Conservation (phyloP, 176 grass and related monocot species). For the Carex scoparia region DNA sequence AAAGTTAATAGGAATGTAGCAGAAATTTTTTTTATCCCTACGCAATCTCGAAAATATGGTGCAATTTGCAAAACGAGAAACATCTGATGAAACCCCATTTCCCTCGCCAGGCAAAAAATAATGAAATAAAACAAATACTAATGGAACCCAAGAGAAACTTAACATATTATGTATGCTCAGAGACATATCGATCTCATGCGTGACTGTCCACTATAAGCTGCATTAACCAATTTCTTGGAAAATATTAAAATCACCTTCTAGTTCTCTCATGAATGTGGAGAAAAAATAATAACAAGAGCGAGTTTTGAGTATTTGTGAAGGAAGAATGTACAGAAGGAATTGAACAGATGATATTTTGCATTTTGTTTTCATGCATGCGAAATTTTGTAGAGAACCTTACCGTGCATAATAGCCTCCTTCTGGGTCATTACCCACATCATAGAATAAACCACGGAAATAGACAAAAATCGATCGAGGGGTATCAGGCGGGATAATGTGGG, state of each 20-base stretch:
- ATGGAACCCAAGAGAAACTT: not conserved
- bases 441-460: slow-evolving; percentile 91
- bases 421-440: slow-evolving; percentile 76
- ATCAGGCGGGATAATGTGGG: slow-evolving; percentile 65
- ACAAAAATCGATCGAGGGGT: slow-evolving; percentile 85
- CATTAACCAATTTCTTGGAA: not conserved
- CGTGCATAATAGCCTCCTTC: slow-evolving; percentile 92
- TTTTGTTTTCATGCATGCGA: not conserved
- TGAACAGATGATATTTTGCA: not conserved
- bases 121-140: not conserved
- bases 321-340: not conserved
- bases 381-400: slow-evolving; percentile 34
- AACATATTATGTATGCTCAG: not conserved
- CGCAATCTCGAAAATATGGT: not conserved
- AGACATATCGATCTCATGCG: not conserved
- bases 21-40: not conserved
- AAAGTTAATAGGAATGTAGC: not conserved
- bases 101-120: not conserved
- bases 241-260: not conserved
- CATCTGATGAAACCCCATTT: not conserved
- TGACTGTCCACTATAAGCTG: not conserved
- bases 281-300: not conserved
- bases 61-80: not conserved
- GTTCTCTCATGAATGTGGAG: not conserved
- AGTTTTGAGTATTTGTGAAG: not conserved